Evolutionary conservation across 2,329 filamentous ascomycete genomes (phyloP).

Genomic region (Colletotrichum plurivorum): DNA sequence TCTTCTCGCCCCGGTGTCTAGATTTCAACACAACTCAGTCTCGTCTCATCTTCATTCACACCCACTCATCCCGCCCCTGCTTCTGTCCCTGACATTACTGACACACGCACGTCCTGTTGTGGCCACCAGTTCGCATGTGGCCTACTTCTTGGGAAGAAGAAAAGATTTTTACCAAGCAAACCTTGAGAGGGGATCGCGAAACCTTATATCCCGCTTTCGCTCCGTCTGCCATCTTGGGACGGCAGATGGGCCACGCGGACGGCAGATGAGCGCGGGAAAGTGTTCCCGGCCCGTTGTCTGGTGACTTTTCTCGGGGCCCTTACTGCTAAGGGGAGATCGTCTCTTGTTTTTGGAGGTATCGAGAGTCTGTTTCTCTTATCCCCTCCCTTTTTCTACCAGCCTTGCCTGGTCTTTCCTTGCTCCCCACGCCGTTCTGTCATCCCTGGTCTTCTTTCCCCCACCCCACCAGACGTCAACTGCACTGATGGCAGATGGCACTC

Average conservation of each 20-base stretch:
- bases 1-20: not conserved
- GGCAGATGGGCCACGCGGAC: too few species aligned
- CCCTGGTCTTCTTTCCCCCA: too few species aligned
- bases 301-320: too few species aligned
- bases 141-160: not conserved
- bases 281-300: too few species aligned
- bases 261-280: too few species aligned
- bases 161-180: not conserved
- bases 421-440: too few species aligned
- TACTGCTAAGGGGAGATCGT: not conserved
- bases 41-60: not conserved
- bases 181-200: constrained; percentile 2
- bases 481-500: too few species aligned
- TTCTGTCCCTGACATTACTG: not conserved
- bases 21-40: too few species aligned
- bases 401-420: not conserved
- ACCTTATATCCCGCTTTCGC: not conserved
- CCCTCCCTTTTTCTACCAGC: not conserved
- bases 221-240: too few species aligned
- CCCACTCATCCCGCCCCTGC: not conserved
- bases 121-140: constrained; percentile 11
- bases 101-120: constrained; percentile 2
- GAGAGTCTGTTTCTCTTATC: not conserved
- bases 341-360: not conserved
- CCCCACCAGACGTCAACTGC: too few species aligned